Evolutionary conservation across 495 filamentous ascomycete species (phyloP), one percentile per base, ranked within the genome.

Genomic region (Aspergillus leporis): DNA sequence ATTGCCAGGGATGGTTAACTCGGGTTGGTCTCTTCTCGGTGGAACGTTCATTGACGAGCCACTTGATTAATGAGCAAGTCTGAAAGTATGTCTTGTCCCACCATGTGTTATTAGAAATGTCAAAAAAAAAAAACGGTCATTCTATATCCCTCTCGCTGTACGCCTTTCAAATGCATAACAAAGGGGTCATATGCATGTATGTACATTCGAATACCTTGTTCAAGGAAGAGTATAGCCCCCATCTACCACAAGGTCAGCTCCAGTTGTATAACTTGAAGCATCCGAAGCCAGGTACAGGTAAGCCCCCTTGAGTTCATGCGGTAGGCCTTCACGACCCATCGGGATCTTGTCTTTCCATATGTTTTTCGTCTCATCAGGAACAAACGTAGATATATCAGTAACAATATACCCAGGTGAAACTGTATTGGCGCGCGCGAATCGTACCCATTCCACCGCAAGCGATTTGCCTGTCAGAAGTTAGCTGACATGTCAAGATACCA

Each of bases 351-450:
- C 83, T 59, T 81, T 84, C 85, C 90, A 92, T 34, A 88, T 78
- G 0, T 81, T 78, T 77, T 91, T 92, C 0, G 82, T 87, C 59
- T 89, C 86, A 32, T 82, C 64, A 0, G 86, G 78, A 7, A 88
- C 82, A 65, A 92, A 93, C 55, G 75, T 72, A 19, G 88, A 88
- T 61, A 94, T 88, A 63, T 91, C 90, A 0, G 91, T 96, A 14
- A 81, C 82, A 60, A 95, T 93, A 69, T 93, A 97, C 4, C 92
- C 92, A 0, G 92, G 92, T 1, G 87, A 92, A 19, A 97, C 73
- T 14, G 83, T 83, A 72, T 97, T 97, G 38, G 81, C 88, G 18
- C 92, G 82, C 10, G 92, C 92, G 67, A 92, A 95, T 13, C 85
- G 84, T 9, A 88, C 83, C 90, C 91, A 95, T 69, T 97, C 92